These are phyloP conservation scores for Talaromyces sp. DNA, from an alignment of 2,329 filamentous ascomycete genomes.

Conservation along the genomic window DNA sequence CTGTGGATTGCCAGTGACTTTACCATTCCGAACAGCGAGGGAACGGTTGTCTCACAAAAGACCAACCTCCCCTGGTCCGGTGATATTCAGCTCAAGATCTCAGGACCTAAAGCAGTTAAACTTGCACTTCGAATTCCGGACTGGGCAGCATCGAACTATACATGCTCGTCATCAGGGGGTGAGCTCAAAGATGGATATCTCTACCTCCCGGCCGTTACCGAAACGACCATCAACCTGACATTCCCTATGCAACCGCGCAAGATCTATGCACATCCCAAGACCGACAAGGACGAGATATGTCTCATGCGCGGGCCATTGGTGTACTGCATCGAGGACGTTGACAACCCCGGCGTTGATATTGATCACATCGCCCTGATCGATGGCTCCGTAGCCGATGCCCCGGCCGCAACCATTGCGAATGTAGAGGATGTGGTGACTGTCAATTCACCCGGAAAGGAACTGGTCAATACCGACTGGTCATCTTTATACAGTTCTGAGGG, in stretches of 20 bases:
- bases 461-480: constrained; percentile 21
- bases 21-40: constrained; percentile 28
- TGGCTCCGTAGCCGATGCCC: background rate
- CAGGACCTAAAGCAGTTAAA: constrained; percentile 32
- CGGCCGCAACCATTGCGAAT: constrained; percentile 30
- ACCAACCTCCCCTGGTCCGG: constrained; percentile 59
- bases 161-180: constrained; percentile 2
- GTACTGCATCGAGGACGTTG: constrained; percentile 59
- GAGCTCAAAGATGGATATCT: constrained; percentile 51
- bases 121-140: constrained; percentile 53
- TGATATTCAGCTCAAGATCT: constrained; percentile 47
- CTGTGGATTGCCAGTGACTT: constrained; percentile 34
- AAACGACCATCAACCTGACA: constrained; percentile 44
- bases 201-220: constrained; percentile 37
- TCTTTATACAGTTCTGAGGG: constrained; percentile 20
- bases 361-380: constrained; percentile 43
- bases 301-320: constrained; percentile 57
- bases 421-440: constrained; percentile 18
- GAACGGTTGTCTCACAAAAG: constrained; percentile 47
- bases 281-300: constrained; percentile 53
- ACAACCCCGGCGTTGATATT: constrained; percentile 51
- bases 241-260: constrained; percentile 49
- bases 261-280: constrained; percentile 54
- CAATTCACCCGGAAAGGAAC: constrained; percentile 10
- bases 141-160: constrained; percentile 39